Base-by-base conservation (phyloP, 148 eudicot species). In the Rhododendron williamsianum region DNA sequence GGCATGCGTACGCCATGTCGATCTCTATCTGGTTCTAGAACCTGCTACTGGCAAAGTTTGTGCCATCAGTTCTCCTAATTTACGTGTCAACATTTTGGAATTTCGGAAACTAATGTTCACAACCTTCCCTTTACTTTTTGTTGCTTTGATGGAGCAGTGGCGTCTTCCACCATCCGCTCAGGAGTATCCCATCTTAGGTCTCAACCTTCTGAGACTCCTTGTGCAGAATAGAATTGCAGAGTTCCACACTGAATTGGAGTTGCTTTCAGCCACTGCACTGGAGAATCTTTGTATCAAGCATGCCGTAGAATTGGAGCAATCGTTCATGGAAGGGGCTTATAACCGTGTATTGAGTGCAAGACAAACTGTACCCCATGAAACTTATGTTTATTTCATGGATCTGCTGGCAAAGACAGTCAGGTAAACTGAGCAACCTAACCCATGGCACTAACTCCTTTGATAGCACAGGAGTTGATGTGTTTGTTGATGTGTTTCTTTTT, bases 271-370 rank as follows among this genome's bases (percentile, higher is more conserved):
- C 27, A 76, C 86, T 85, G 98, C 98, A 63, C 85, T 95, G 93
- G 94, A 95, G 73, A 94, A 93, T 86, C 89, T 90, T 30, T 97
- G 98, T 87, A 94, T 97, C 76, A 97, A 91, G 92, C 99, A 97
- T 89, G 99, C 99, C 1, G 95, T 97, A 51, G 99, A 95, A 78
- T 88, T 97, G 81, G 99, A 97, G 85, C 98, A 97, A 82, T 97
- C 99, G 25, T 95, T 97, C 89, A 97, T 96, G 98, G 98, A 96
- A 91, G 98, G 98, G 67, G 98, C 98, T 69, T 97, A 97, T 87
- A 97, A 97, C 85, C 95, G 98, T 51, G 99, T 97, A 81, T 91
- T 97, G 90, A 95, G 89, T 90, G 99, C 99, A 78, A 95, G 98
- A 78, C 98, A 95, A 91, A 89, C 92, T 10, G 98, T 95, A 16